A percentile compares a stretch with the other conserved stretches of the same genome.
These are phyloP conservation scores for Thielaviopsis cerberus DNA, from an alignment of 2,329 filamentous ascomycete genomes.

Conservation along the genomic window DNA sequence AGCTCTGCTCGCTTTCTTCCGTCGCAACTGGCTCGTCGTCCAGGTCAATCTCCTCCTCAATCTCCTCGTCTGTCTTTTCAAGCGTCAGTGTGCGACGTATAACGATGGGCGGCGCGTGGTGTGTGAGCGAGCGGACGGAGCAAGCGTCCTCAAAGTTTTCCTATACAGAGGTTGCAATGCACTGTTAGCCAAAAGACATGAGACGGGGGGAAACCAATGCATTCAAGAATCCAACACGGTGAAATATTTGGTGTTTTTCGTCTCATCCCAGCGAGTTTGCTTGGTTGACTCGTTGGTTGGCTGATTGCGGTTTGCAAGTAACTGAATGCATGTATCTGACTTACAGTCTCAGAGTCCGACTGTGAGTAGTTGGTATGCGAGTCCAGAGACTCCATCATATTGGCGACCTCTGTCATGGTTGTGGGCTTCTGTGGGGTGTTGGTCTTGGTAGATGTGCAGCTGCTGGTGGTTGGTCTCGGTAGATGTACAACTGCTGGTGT, in stretches of 20 bases:
- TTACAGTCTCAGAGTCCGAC: slow-evolving; percentile 9
- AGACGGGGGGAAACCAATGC: neutral
- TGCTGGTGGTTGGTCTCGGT: neutral
- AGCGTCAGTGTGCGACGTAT: slow-evolving; percentile 2
- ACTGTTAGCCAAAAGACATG: slow-evolving; percentile 3
- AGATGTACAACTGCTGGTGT: neutral
- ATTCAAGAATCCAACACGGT: neutral
- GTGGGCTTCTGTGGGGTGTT: neutral
- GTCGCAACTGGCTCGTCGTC: neutral
- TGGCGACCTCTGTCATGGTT: slow-evolving; percentile 8
- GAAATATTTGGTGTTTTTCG: neutral
- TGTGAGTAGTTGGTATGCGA: slow-evolving; percentile 5
- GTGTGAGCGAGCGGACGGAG: slow-evolving; percentile 44
- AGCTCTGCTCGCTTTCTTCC: neutral
- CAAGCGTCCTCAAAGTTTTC: slow-evolving; percentile 71
- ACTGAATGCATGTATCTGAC: neutral
- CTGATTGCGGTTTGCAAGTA: neutral
- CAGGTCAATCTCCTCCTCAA: slow-evolving; percentile 14
- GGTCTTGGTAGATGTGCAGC: neutral
- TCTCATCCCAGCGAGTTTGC: neutral
- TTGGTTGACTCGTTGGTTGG: neutral
- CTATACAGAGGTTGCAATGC: slow-evolving; percentile 21
- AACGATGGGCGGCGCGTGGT: slow-evolving; percentile 15
- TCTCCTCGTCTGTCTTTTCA: slow-evolving; percentile 15
- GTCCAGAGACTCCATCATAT: slow-evolving; percentile 3